Conservation (phyloP, 306 rosid species). For the Lathyrus sativus region DNA sequence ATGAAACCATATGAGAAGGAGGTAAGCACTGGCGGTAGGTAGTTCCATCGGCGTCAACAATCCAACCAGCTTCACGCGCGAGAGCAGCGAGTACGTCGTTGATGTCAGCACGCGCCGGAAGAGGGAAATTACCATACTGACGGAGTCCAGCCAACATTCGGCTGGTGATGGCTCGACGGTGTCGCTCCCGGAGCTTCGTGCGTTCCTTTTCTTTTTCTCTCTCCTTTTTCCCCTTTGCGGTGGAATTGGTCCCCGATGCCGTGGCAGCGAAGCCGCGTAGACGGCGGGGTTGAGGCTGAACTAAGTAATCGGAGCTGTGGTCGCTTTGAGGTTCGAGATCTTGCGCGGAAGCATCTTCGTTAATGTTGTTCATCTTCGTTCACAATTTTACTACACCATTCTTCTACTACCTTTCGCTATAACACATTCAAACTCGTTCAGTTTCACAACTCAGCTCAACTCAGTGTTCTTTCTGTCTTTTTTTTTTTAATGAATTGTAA, state of each 20-base stretch:
- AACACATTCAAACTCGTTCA: background rate
- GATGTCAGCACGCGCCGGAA: constrained; percentile 98
- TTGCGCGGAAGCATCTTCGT: constrained; percentile 53
- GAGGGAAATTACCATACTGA: constrained; percentile 91
- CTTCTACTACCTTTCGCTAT: background rate
- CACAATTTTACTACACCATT: constrained; percentile 1
- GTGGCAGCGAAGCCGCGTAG: constrained; percentile 90
- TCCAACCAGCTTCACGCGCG: constrained; percentile 99
- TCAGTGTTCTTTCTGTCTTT: background rate
- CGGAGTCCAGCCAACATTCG: constrained; percentile 97
- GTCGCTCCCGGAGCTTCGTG: constrained; percentile 96
- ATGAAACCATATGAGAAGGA: constrained; percentile 45
- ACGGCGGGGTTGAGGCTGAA: constrained; percentile 71
- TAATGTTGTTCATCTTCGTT: constrained; percentile 45
- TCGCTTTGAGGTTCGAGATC: constrained; percentile 78
- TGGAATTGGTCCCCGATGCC: constrained; percentile 28
- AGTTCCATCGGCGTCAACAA: constrained; percentile 86
- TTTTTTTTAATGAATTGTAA: no score
- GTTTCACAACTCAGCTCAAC: background rate
- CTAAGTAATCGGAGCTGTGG: constrained; percentile 63
- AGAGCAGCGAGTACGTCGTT: constrained; percentile 97
- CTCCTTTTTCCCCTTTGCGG: constrained; percentile 75
- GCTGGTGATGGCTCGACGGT: constrained; percentile 96
- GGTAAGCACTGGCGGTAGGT: constrained; percentile 78
- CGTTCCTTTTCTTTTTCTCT: constrained; percentile 95